These are phyloP conservation scores for Penicillium corylophilum DNA, from an alignment of 2,329 filamentous ascomycete species.

Conservation along the genomic window DNA sequence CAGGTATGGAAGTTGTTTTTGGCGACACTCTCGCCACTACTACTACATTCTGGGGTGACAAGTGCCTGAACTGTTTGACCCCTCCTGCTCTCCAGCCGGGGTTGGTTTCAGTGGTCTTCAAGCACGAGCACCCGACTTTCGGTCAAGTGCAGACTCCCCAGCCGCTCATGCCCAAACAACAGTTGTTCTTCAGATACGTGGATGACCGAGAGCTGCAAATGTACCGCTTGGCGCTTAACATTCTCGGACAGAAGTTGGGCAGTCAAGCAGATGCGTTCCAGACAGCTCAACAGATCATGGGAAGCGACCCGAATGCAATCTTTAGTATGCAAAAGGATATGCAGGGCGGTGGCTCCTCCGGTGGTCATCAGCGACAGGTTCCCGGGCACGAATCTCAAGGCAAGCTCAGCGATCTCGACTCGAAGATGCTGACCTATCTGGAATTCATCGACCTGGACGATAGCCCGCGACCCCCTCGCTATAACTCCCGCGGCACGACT, in stretches of 20 bases:
- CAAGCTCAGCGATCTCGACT: conserved; percentile 59
- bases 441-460: conserved; percentile 78
- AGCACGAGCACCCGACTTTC: conserved; percentile 53
- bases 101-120: conserved; percentile 69
- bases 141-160: conserved; percentile 46
- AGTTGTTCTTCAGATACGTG: conserved; percentile 67
- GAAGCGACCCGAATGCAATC: conserved; percentile 46
- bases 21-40: conserved; percentile 68
- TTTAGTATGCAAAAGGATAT: conserved; percentile 49
- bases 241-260: conserved; percentile 48
- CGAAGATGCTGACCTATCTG: conserved; percentile 69
- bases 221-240: conserved; percentile 46
- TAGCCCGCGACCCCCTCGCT: conserved; percentile 64
- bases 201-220: conserved; percentile 50
- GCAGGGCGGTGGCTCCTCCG: conserved; percentile 38
- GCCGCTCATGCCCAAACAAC: conserved; percentile 48
- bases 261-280: conserved; percentile 50
- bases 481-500: conserved; percentile 64
- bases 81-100: conserved; percentile 69
- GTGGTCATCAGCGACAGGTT: conserved; percentile 47
- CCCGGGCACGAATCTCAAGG: conserved; percentile 45
- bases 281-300: conserved; percentile 50
- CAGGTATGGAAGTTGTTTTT: conserved; percentile 81
- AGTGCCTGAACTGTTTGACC: conserved; percentile 74
- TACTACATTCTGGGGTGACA: conserved; percentile 77